A percentile compares a stretch with the other conserved stretches of the same genome.
Conservation (phyloP, 192 early-diverging fungal species). For the Diversispora epigaea region DNA sequence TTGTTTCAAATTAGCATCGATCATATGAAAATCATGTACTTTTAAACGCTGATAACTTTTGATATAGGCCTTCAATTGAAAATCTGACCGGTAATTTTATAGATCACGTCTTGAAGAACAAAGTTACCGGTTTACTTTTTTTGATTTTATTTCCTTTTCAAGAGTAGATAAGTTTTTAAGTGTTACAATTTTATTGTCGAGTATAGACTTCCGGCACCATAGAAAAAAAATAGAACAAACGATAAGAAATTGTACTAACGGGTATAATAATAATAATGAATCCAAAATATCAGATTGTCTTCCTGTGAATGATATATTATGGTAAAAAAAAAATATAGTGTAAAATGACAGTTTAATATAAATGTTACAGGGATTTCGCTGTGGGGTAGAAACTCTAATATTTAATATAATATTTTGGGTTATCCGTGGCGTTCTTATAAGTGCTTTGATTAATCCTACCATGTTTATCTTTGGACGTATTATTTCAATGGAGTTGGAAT, state of each 20-base stretch:
- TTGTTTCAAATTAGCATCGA: too few relatives aligned
- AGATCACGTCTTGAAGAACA: too few relatives aligned
- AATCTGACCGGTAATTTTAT: too few relatives aligned
- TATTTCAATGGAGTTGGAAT: constrained; percentile 66
- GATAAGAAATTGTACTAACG: constrained; percentile 26
- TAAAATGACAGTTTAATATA: not conserved
- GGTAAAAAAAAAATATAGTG: constrained; percentile 25
- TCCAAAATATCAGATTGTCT: constrained; percentile 36
- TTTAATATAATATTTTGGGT: constrained; percentile 70
- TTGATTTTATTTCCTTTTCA: too few relatives aligned
- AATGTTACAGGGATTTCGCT: constrained; percentile 41
- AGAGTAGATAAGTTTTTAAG: too few relatives aligned
- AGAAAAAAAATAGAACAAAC: not conserved
- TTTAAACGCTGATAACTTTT: too few relatives aligned
- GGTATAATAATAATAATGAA: constrained; percentile 10
- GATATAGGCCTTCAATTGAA: too few relatives aligned
- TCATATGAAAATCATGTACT: too few relatives aligned
- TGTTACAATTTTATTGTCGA: too few relatives aligned
- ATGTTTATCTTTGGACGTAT: constrained; percentile 76
- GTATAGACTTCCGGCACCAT: too few relatives aligned
- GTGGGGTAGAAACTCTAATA: constrained; percentile 54
- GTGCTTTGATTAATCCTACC: constrained; percentile 55
- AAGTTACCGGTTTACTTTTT: too few relatives aligned
- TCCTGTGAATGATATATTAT: constrained; percentile 38
- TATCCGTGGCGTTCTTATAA: constrained; percentile 62